phyloP scores from a whole-genome alignment of 352 stramenopile genomes.

The Pseudoperonospora humuli region DNA sequence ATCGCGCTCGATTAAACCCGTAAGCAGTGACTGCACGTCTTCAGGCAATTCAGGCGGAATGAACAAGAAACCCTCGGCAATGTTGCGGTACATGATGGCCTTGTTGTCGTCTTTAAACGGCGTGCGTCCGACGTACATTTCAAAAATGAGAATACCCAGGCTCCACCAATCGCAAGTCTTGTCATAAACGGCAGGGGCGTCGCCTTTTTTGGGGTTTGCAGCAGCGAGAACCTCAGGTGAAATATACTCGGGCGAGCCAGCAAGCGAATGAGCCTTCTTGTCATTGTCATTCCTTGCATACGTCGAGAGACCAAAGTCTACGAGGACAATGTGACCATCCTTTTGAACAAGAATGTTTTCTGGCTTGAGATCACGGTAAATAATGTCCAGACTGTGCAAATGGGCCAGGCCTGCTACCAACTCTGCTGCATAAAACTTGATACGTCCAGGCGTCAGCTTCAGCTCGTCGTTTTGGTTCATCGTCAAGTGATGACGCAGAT shows the following conservation, averaged over 20 bases:
- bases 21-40: constrained; percentile 63
- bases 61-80: constrained; percentile 75
- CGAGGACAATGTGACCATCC: constrained; percentile 84
- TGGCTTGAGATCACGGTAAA: constrained; percentile 88
- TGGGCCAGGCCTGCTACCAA: constrained; percentile 77
- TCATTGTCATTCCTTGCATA: constrained; percentile 42
- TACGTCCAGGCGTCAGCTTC: constrained; percentile 54
- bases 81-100: constrained; percentile 89
- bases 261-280: constrained; percentile 63
- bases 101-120: constrained; percentile 90
- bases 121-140: constrained; percentile 87
- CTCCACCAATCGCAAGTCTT: constrained; percentile 88
- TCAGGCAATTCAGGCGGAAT: constrained; percentile 70
- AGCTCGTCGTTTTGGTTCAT: constrained; percentile 58
- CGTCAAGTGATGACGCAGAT: constrained; percentile 86
- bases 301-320: constrained; percentile 89
- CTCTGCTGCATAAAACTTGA: constrained; percentile 84
- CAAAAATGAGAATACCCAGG: constrained; percentile 86
- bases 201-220: constrained; percentile 36
- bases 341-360: constrained; percentile 88
- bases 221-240: constrained; percentile 85
- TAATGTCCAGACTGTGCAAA: constrained; percentile 82
- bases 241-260: constrained; percentile 87
- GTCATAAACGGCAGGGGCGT: constrained; percentile 48
- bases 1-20: constrained; percentile 74